Percentiles rank a stretch among this genome's conserved stretches.
Conservation (phyloP, 257 asterid species). For the Osmanthus fragrans region DNA sequence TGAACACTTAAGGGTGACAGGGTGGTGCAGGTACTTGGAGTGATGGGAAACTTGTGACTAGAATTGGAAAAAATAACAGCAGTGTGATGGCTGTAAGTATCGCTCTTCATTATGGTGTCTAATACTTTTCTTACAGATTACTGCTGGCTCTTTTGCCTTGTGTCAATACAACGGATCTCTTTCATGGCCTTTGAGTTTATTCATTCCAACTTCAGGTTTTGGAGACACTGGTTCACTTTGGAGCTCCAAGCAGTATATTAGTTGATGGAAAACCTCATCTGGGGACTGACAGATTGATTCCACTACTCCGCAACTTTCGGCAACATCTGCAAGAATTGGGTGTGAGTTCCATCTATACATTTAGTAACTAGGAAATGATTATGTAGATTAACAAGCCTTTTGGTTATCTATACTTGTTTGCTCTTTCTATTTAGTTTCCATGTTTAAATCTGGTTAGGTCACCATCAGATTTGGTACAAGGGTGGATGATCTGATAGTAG, state of each 20-base stretch:
- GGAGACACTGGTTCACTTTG: slow-evolving; percentile 81
- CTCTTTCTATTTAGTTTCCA: slow-evolving; percentile 15
- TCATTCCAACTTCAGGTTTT: slow-evolving; percentile 59
- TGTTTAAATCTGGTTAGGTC: slow-evolving; percentile 40
- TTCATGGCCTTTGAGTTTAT: slow-evolving; percentile 7
- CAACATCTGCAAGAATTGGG: slow-evolving; percentile 77
- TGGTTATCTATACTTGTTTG: slow-evolving; percentile 10
- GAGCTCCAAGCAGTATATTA: slow-evolving; percentile 86
- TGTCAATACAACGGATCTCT: background rate
- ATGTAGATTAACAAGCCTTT: background rate
- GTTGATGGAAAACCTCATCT: slow-evolving; percentile 96
- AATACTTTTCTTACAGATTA: too few species aligned
- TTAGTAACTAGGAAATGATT: slow-evolving; percentile 21
- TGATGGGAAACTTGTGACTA: slow-evolving; percentile 94
- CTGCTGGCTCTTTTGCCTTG: background rate
- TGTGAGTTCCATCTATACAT: slow-evolving; percentile 50
- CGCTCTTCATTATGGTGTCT: slow-evolving; percentile 8
- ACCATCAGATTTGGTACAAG: slow-evolving; percentile 77
- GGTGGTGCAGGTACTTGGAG: slow-evolving; percentile 99
- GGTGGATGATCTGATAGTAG: slow-evolving; percentile 82
- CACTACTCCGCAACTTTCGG: slow-evolving; percentile 75
- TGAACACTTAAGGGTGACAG: slow-evolving; percentile 87
- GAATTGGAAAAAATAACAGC: slow-evolving; percentile 85
- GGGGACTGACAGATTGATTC: slow-evolving; percentile 88
- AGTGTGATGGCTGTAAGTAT: slow-evolving; percentile 71